Evolutionary conservation across 164 flowering plant species (phyloP), one percentile per base, ranked within the genome.

Genomic region (Houttuynia cordata): DNA sequence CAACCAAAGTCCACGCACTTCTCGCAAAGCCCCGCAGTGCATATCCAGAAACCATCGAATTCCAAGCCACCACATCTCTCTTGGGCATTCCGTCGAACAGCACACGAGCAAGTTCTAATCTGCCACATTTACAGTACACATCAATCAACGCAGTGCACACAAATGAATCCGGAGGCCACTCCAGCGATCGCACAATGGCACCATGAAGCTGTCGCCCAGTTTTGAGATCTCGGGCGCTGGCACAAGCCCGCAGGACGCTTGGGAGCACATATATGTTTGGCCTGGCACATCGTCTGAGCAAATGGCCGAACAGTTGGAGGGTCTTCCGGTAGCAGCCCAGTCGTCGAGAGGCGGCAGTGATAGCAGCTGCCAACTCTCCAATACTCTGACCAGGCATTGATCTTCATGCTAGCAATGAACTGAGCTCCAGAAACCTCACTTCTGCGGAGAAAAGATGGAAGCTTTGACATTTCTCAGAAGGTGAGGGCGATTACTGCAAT

Each of bases 71-170:
- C 70, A 83, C 57, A 74, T 92, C 97, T 67, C 73, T 79, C 51
- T 76, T 82, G 24, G 21, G 66, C 80, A 79, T 79, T 25, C n/a
- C 67, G 70, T 81, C 76, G 60, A 87, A 92, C 42, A 86, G 83
- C 37, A 49, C 25, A 51, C 68, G 71, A 0, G 90, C 96, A 55
- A 65, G 70, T 14, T 70, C 79, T n/a, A 84, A 56, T 23, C 45
- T 40, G n/a, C 83, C 79, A 41, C 85, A 86, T 73, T 80, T 86
- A 1, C 86, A 78, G 63, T 93, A 93, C 90, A 85, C 84, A 73
- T 80, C 85, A 24, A 88, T 70, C 75, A 90, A 69, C 13, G 96
- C 80, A 62, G 82, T 83, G 24, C 39, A 57, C 21, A 93, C 73
- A 65, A 74, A 83, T 18, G 69, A 74, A 70, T 87, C 93, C 30